phyloP scores from a whole-genome alignment of 176 grass and related monocot species.

The Pontederia crassipes region DNA sequence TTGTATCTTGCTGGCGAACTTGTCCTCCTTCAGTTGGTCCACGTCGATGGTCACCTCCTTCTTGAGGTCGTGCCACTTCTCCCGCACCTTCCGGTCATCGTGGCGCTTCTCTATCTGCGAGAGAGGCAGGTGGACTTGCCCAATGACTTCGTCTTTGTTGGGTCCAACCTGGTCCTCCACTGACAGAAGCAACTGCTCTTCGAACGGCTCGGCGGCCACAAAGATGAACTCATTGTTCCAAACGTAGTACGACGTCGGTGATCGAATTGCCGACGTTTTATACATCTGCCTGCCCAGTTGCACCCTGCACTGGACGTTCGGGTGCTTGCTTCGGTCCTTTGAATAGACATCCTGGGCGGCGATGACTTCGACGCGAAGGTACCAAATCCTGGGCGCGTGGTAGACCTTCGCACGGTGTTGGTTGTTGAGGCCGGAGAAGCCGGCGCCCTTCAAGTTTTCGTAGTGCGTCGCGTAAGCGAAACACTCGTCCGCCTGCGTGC shows the following conservation, averaged over 20 bases:
- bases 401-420: slow-evolving; percentile 6
- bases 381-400: slow-evolving; percentile 11
- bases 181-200: not conserved
- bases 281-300: not conserved
- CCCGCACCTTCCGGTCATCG: not conserved
- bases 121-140: not conserved
- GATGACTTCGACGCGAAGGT: slow-evolving; percentile 7
- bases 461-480: slow-evolving; percentile 1
- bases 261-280: not conserved
- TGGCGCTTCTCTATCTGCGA: not conserved
- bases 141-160: slow-evolving; percentile 5
- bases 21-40: slow-evolving; percentile 6
- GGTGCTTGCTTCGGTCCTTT: not conserved
- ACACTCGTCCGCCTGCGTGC: slow-evolving; percentile 6
- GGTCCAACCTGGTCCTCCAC: not conserved
- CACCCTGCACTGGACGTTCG: slow-evolving; percentile 1
- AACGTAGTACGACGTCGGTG: not conserved
- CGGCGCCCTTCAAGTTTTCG: not conserved
- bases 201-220: slow-evolving; percentile 9
- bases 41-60: not conserved
- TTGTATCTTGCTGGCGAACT: slow-evolving; percentile 1
- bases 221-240: slow-evolving; percentile 9
- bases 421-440: not conserved
- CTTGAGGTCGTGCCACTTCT: not conserved
- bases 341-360: not conserved